Conservation (phyloP, 495 filamentous ascomycete genomes). For the Hypoxylon trugodes region DNA sequence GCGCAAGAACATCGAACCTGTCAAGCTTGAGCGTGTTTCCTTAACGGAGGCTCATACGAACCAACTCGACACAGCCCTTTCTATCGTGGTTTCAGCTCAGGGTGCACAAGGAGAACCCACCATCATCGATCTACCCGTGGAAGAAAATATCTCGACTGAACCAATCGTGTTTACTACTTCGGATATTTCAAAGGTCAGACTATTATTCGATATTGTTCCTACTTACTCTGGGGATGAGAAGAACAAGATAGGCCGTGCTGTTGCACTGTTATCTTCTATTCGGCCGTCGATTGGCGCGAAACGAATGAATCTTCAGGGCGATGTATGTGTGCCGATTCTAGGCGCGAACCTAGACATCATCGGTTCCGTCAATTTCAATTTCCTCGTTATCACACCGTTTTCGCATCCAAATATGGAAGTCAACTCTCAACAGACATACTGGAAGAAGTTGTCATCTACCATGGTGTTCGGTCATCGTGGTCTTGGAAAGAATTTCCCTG, state of each 20-base stretch:
- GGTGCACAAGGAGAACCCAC: conserved; percentile 87
- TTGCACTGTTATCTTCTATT: conserved; percentile 86
- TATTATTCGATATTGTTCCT: conserved; percentile 96
- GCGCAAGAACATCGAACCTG: conserved; percentile 78
- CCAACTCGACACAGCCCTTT: conserved; percentile 91
- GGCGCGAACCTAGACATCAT: conserved; percentile 86
- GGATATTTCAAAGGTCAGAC: conserved; percentile 81
- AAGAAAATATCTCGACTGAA: conserved; percentile 91
- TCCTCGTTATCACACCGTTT: conserved; percentile 93
- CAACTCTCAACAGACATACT: conserved; percentile 90
- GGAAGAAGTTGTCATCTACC: conserved; percentile 74
- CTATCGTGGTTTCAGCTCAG: conserved; percentile 88
- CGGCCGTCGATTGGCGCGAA: conserved; percentile 78
- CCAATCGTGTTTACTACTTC: conserved; percentile 86
- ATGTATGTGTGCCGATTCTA: conserved; percentile 90
- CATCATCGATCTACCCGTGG: conserved; percentile 89
- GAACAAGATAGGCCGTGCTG: conserved; percentile 87
- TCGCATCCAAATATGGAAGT: conserved; percentile 92
- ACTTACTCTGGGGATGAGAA: conserved; percentile 93
- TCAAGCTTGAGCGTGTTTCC: conserved; percentile 89
- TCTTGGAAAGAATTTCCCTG: conserved; percentile 87
- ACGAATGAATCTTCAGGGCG: conserved; percentile 89
- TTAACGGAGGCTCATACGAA: conserved; percentile 87
- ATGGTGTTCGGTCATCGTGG: conserved; percentile 97
- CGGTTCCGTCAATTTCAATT: conserved; percentile 94